Conservation (phyloP, 2,329 filamentous ascomycete genomes). For the Clonostachys chloroleuca region DNA sequence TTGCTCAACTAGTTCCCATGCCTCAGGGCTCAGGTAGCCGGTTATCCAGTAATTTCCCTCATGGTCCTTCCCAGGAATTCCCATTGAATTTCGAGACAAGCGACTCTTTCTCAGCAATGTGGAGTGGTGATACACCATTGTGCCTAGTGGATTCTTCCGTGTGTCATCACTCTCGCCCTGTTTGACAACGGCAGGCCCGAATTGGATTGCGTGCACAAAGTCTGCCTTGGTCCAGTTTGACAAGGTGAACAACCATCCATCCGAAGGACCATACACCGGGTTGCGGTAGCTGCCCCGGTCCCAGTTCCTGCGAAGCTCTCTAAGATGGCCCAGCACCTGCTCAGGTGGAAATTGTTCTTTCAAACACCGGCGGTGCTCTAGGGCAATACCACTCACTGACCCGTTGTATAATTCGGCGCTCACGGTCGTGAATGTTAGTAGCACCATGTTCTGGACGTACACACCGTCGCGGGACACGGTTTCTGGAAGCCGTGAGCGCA, state of each 20-base stretch:
- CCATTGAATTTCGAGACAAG: constrained; percentile 6
- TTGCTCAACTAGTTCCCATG: constrained; percentile 10
- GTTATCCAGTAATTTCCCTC: constrained; percentile 18
- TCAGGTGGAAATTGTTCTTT: constrained; percentile 22
- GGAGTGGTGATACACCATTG: constrained; percentile 9
- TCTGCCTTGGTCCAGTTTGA: constrained; percentile 31
- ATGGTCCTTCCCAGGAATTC: constrained; percentile 18
- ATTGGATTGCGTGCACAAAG: constrained; percentile 27
- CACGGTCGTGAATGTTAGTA: constrained; percentile 11
- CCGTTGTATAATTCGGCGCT: constrained; percentile 10
- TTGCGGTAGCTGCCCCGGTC: constrained; percentile 9
- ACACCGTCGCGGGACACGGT: constrained; percentile 8
- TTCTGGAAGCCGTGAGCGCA: constrained; percentile 14
- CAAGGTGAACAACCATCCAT: constrained; percentile 22
- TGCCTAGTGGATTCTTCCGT: constrained; percentile 10
- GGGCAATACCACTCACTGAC: constrained; percentile 19
- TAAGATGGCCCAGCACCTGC: constrained; percentile 21
- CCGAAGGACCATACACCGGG: constrained; percentile 20
- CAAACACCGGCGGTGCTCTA: constrained; percentile 21
- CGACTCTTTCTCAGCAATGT: constrained; percentile 3
- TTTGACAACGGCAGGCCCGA: constrained; percentile 19
- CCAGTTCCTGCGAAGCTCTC: constrained; percentile 9
- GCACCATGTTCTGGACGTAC: constrained; percentile 18
- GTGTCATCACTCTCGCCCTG: constrained; percentile 1
- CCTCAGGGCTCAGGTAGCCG: constrained; percentile 9